These are phyloP conservation scores for Umbilicus rupestris DNA, from an alignment of 164 flowering plant genomes.

Conservation along the genomic window DNA sequence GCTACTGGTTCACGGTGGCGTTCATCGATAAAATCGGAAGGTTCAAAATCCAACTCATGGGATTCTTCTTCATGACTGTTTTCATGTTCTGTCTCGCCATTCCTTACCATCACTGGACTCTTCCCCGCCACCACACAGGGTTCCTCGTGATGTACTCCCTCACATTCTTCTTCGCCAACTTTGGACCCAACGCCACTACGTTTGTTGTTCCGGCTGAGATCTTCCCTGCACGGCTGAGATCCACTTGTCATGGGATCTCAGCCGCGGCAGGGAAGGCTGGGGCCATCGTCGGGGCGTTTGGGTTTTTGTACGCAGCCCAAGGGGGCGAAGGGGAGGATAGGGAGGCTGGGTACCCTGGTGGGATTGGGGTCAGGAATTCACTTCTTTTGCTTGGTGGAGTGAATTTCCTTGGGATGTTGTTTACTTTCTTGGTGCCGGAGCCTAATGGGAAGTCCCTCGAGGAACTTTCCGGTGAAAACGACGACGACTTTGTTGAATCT, in stretches of 20 bases:
- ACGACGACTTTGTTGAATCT: neutral
- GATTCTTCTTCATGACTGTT: neutral
- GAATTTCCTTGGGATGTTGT: neutral
- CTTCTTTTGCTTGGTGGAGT: constrained; percentile 1
- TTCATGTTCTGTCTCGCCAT: neutral
- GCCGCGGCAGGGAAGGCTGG: constrained; percentile 4
- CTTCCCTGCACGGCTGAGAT: constrained; percentile 2
- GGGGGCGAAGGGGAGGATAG: neutral
- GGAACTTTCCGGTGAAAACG: neutral
- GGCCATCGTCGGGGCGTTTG: neutral
- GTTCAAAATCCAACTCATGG: neutral
- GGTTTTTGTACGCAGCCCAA: neutral
- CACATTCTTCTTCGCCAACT: constrained; percentile 4
- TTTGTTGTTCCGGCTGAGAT: neutral
- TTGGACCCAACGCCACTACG: neutral
- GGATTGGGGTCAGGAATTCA: neutral
- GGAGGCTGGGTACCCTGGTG: neutral
- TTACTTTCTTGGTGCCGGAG: constrained; percentile 2
- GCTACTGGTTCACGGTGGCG: constrained; percentile 2
- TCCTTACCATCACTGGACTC: constrained; percentile 2
- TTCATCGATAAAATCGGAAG: neutral
- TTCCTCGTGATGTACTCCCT: neutral
- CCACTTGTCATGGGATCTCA: constrained; percentile 1
- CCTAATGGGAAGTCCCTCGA: constrained; percentile 1
- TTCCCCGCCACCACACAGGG: neutral